A percentile compares a stretch with the other conserved stretches of the same genome.
phyloP scores from a whole-genome alignment of 345 rosid species.

The Carallia brachiata region DNA sequence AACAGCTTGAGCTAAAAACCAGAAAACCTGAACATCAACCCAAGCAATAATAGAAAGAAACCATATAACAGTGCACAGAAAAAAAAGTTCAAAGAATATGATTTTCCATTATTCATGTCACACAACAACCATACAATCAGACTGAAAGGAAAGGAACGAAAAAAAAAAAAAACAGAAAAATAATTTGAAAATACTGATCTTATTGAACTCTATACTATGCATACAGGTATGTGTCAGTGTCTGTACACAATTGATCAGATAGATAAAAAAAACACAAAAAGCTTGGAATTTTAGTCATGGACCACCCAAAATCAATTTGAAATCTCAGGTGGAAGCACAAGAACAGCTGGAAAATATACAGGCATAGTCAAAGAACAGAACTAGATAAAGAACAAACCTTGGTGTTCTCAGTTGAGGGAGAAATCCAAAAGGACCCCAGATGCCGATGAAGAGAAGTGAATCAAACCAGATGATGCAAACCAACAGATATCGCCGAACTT shows the following conservation, averaged over 20 bases:
- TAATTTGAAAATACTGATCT: background rate
- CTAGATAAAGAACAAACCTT: slow-evolving; percentile 15
- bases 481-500: too few species aligned
- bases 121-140: background rate
- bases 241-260: background rate
- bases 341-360: too few species aligned
- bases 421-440: slow-evolving; percentile 18
- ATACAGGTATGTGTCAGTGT: background rate
- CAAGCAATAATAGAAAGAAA: too few species aligned
- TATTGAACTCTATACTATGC: too few species aligned
- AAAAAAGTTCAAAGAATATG: too few species aligned
- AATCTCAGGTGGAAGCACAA: too few species aligned
- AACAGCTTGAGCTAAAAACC: too few species aligned
- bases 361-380: too few species aligned
- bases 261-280: background rate
- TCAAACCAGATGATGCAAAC: slow-evolving; percentile 9
- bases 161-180: background rate
- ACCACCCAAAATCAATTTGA: too few species aligned
- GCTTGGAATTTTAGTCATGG: background rate
- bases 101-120: too few species aligned
- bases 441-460: slow-evolving; percentile 5
- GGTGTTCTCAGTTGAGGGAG: background rate
- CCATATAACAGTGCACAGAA: too few species aligned
- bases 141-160: background rate
- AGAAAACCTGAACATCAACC: too few species aligned